Conservation (phyloP, 495 filamentous ascomycete genomes). For the Tetracladium marchalianum region DNA sequence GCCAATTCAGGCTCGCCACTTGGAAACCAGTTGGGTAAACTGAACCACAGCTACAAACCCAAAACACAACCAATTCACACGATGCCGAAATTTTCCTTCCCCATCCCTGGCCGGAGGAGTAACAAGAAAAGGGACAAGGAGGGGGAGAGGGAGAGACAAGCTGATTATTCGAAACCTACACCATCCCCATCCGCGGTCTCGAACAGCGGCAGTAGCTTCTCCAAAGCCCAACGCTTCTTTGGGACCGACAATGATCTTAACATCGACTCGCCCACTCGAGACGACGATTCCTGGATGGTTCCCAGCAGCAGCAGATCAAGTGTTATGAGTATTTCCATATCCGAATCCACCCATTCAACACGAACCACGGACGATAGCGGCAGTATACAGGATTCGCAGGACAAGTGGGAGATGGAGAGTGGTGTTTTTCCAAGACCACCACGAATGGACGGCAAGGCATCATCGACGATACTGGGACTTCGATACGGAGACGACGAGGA, state of each 20-base stretch:
- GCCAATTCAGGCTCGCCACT: background rate
- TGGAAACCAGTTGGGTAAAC: background rate
- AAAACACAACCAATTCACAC: background rate
- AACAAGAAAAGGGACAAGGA: slow-evolving; percentile 27
- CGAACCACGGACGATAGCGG: slow-evolving; percentile 5
- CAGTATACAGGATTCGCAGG: slow-evolving; percentile 11
- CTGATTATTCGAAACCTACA: slow-evolving; percentile 12
- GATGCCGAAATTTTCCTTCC: slow-evolving; percentile 46
- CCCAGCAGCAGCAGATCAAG: slow-evolving; percentile 14
- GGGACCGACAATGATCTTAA: slow-evolving; percentile 24
- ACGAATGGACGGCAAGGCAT: slow-evolving; percentile 12
- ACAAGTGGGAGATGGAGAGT: slow-evolving; percentile 37
- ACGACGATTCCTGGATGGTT: slow-evolving; percentile 16
- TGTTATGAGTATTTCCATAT: slow-evolving; percentile 35
- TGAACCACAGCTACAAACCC: background rate
- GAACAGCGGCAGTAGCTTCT: slow-evolving; percentile 17
- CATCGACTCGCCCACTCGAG: slow-evolving; percentile 14
- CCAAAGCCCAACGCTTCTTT: slow-evolving; percentile 34
- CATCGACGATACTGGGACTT: slow-evolving; percentile 16
- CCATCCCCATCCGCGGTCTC: slow-evolving; percentile 12
- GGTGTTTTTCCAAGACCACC: slow-evolving; percentile 29
- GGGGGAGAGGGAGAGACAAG: slow-evolving; percentile 33
- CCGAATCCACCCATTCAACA: slow-evolving; percentile 31
- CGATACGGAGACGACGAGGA: slow-evolving; percentile 12
- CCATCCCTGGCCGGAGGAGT: slow-evolving; percentile 36